Conservation (phyloP, 2,329 filamentous ascomycete genomes). For the Sporothrix pseudoabietina region DNA sequence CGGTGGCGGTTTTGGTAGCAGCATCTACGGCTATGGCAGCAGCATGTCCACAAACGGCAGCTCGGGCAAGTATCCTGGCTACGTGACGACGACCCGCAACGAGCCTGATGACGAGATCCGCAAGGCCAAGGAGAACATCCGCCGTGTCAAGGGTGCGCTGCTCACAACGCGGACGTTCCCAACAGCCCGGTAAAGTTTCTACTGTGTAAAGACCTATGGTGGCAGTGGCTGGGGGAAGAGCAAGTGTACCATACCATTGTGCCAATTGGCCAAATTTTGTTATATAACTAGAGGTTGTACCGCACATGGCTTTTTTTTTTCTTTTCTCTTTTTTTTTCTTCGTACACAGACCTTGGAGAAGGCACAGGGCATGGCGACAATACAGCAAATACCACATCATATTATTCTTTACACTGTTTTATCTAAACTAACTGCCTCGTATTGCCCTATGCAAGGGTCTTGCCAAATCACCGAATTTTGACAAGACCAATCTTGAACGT, state of each 20-base stretch:
- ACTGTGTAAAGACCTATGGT: too few species aligned
- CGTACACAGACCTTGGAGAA: not conserved
- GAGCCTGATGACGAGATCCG: constrained; percentile 72
- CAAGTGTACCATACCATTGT: not conserved
- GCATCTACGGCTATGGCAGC: constrained; percentile 43
- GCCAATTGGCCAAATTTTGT: not conserved
- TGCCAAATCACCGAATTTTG: not conserved
- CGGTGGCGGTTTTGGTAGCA: constrained; percentile 42
- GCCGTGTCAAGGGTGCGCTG: constrained; percentile 76
- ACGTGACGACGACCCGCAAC: constrained; percentile 48
- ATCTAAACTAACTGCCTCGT: too few species aligned
- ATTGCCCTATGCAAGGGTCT: not conserved
- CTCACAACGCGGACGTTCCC: constrained; percentile 75
- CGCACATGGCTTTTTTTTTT: not conserved
- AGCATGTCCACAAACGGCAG: constrained; percentile 40
- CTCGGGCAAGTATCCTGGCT: constrained; percentile 45
- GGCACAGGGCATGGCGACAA: not conserved
- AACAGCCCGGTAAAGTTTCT: constrained; percentile 40
- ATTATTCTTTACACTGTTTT: not conserved
- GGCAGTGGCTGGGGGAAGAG: not conserved
- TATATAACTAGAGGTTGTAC: not conserved
- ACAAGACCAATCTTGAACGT: not conserved
- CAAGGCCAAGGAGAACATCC: constrained; percentile 72
- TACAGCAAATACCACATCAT: not conserved
- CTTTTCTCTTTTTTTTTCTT: not conserved